Evolutionary conservation across 768 basidiomycete species (phyloP).

Genomic region (Tricholoma bakamatsutake): DNA sequence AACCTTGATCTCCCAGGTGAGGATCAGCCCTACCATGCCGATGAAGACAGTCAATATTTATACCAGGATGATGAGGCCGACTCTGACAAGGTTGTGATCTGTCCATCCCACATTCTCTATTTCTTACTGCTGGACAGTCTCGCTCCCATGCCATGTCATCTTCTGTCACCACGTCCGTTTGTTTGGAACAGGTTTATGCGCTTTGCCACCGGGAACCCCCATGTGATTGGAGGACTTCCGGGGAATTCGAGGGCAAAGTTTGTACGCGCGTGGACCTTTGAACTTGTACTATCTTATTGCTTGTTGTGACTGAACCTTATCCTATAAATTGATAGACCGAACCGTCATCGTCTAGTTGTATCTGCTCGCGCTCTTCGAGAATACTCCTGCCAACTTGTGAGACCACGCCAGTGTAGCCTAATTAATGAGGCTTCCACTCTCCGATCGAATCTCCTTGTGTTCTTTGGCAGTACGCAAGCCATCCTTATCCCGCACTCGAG

Average conservation of each 20-base stretch:
- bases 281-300: not conserved
- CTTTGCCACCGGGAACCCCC: not conserved
- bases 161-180: not conserved
- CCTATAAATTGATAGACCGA: too few relatives aligned
- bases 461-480: constrained; percentile 14
- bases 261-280: not conserved
- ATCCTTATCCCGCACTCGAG: constrained; percentile 17
- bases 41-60: not conserved
- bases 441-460: constrained; percentile 9
- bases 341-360: too few relatives aligned
- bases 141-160: not conserved
- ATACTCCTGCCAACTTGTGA: too few relatives aligned
- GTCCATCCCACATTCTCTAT: not conserved
- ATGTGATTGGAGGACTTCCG: not conserved
- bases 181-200: not conserved
- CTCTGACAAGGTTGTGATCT: not conserved
- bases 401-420: too few relatives aligned
- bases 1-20: not conserved
- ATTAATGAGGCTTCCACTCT: too few relatives aligned
- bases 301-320: not conserved
- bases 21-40: not conserved
- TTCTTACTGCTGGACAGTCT: not conserved
- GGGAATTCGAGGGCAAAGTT: not conserved
- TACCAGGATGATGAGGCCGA: not conserved
- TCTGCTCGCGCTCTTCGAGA: too few relatives aligned